These are phyloP conservation scores for Platanus orientalis DNA, from an alignment of 164 flowering plant genomes.

Conservation along the genomic window DNA sequence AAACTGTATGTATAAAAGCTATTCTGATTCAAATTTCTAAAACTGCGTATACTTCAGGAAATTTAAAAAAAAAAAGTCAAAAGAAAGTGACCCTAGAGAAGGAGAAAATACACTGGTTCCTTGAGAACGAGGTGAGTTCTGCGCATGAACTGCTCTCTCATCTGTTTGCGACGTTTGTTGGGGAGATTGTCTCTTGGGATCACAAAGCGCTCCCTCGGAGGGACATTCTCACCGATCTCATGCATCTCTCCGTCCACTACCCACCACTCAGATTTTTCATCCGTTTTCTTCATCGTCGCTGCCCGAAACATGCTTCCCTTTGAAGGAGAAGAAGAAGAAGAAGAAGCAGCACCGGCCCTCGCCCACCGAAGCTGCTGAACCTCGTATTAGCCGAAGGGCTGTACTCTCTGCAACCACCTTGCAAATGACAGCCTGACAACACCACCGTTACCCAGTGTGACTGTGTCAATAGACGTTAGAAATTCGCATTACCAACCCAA, in stretches of 20 bases:
- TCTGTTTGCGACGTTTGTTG: conserved; percentile 81
- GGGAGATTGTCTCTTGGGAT: conserved; percentile 85
- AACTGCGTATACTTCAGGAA: no score
- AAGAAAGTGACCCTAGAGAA: no score
- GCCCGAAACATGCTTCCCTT: conserved; percentile 18
- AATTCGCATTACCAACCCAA: no score
- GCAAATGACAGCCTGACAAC: conserved; percentile 14
- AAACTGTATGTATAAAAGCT: no score
- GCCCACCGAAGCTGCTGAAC: conserved; percentile 13
- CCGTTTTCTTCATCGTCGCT: conserved; percentile 32
- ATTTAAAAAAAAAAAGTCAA: no score
- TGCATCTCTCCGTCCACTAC: conserved; percentile 93
- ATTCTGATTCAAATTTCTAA: no score
- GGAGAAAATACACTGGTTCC: conserved; percentile 60
- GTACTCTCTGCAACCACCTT: conserved; percentile 9
- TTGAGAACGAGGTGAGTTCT: conserved; percentile 93
- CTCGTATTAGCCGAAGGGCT: background rate
- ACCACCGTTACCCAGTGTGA: no score
- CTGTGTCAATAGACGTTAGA: no score
- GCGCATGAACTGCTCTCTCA: conserved; percentile 95
- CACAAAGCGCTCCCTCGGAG: conserved; percentile 78
- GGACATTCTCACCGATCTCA: conserved; percentile 92
- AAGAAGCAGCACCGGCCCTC: background rate
- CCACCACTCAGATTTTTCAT: conserved; percentile 97
- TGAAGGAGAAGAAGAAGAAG: background rate